phyloP scores from a whole-genome alignment of 2,329 filamentous ascomycete species.

The Exserohilum turcica region DNA sequence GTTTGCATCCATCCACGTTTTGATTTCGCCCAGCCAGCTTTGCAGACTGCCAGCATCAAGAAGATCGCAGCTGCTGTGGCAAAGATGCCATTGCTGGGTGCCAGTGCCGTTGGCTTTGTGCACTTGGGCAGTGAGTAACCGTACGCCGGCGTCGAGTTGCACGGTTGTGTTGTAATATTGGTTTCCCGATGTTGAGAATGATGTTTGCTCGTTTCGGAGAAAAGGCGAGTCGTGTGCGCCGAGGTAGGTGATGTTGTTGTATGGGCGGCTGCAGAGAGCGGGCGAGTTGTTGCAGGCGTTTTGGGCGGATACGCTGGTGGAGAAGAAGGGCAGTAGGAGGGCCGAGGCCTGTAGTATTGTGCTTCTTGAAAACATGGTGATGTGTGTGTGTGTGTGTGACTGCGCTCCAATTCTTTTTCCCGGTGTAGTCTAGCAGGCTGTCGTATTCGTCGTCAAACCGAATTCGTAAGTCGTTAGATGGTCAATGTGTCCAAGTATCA shows the following conservation, averaged over 20 bases:
- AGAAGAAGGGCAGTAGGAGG: conserved; percentile 39
- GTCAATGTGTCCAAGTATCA: neutral
- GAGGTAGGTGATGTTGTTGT: conserved; percentile 78
- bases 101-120: conserved; percentile 60
- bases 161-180: conserved; percentile 75
- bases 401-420: neutral
- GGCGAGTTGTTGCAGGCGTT: conserved; percentile 81
- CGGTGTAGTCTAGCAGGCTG: conserved; percentile 1
- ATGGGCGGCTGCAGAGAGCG: conserved; percentile 69
- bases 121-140: conserved; percentile 73
- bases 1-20: conserved; percentile 71
- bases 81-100: conserved; percentile 63
- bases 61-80: conserved; percentile 70
- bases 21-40: conserved; percentile 68
- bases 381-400: neutral
- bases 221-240: conserved; percentile 78
- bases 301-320: conserved; percentile 36
- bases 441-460: conserved; percentile 7
- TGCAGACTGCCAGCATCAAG: conserved; percentile 71
- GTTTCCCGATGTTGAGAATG: conserved; percentile 69
- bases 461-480: conserved; percentile 16
- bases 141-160: conserved; percentile 72
- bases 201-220: conserved; percentile 66
- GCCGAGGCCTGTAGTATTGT: conserved; percentile 32
- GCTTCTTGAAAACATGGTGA: conserved; percentile 39